Base-by-base conservation (phyloP, 2,329 filamentous ascomycete species). In the Nemania bipapillata region DNA sequence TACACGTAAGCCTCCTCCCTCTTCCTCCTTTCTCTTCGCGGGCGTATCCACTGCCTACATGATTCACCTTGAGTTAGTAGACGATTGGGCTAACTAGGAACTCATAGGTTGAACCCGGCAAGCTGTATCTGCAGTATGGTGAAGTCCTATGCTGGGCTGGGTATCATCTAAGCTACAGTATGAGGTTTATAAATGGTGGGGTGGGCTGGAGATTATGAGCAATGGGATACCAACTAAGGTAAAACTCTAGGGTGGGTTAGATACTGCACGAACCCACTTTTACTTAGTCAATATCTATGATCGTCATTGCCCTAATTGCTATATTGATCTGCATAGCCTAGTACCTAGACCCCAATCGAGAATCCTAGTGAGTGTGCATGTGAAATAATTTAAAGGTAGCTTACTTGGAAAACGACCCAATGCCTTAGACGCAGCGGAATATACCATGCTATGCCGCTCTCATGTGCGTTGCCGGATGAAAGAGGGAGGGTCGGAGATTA, bases 1-100 rank as follows among this genome's bases (percentile, higher is more conserved):
- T 81, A 81, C 72, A 77, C 75, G 78, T 79, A 57, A 75, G 77
- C 77, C 22, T 20, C 63, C 11, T 30, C 4, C n/a, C 26, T 22
- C n/a, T n/a, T n/a, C n/a, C n/a, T n/a, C n/a, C n/a, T n/a, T n/a
- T n/a, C n/a, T n/a, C n/a, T n/a, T n/a, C n/a, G n/a, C n/a, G n/a
- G 9, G 1, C 15, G 22, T 37, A 1, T 7, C 20, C 6, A 24
- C 26, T 24, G 22, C 17, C 0, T 35, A 45, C 12, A 17, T 37
- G 49, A 24, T 24, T 30, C 28, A 12, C 4, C 53, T n/a, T 17
- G n/a, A 22, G 3, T 11, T 20, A 12, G 7, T 40, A 20, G 32
- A 26, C 9, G 15, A 12, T 26, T 22, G n/a, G n/a, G 20, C 58
- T 69, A 42, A 71, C 24, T 3, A 35, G 2, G 2, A 20, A 50